These are phyloP conservation scores for Vitis hybrid DNA, from an alignment of 177 flowering plant species.

Conservation along the genomic window DNA sequence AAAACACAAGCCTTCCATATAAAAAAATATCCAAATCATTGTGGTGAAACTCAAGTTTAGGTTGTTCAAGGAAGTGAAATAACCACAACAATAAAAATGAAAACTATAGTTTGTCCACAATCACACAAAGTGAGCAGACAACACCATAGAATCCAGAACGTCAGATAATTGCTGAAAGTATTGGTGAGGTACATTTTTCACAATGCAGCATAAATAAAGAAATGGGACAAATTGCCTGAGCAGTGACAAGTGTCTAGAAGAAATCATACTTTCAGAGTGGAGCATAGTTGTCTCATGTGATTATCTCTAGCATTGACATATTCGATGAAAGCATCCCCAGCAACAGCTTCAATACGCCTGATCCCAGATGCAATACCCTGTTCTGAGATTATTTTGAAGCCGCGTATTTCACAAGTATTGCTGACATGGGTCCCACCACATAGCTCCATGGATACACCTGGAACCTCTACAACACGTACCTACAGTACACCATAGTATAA, in stretches of 20 bases:
- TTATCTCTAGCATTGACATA: constrained; percentile 71
- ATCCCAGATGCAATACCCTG: constrained; percentile 95
- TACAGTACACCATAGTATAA: constrained; percentile 24
- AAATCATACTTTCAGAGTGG: constrained; percentile 70
- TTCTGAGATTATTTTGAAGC: constrained; percentile 86
- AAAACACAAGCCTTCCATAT: too few species aligned
- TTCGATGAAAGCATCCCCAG: constrained; percentile 91
- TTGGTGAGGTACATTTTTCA: background rate
- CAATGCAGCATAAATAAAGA: background rate
- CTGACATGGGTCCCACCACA: constrained; percentile 96
- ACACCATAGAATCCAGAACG: background rate
- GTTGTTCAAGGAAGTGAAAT: background rate
- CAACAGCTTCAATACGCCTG: constrained; percentile 97
- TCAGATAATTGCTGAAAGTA: background rate
- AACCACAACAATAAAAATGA: background rate
- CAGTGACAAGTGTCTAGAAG: background rate
- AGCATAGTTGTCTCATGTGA: constrained; percentile 77
- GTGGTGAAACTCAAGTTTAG: too few species aligned
- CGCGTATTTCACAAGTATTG: constrained; percentile 86
- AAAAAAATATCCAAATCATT: too few species aligned
- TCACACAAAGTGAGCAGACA: background rate
- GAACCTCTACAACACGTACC: constrained; percentile 98
- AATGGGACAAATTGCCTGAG: background rate
- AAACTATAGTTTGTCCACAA: too few species aligned
- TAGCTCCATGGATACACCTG: constrained; percentile 96